Base-by-base conservation (phyloP, 164 flowering plant genomes). In the Tetracentron sinense region DNA sequence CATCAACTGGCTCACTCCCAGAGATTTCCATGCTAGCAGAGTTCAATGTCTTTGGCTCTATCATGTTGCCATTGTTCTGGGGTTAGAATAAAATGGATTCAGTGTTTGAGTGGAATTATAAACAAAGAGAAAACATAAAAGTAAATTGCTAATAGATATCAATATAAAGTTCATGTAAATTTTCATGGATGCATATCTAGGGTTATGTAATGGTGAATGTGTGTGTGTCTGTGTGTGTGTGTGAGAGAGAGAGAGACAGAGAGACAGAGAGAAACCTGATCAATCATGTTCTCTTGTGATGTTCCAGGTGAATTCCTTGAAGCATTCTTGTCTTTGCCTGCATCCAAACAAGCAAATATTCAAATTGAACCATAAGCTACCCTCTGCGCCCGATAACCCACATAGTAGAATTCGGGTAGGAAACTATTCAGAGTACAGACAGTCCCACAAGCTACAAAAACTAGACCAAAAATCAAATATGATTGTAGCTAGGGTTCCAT, bases 221-320 rank as follows among this genome's bases (percentile, higher is more conserved):
- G 21, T 2, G 11, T 31, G 46, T 56, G 46, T 31, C 4, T 17
- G 2, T 55, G 22, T 31, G 27, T 20, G 19, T 21, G 25, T 29
- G n/a, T 38, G 60, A 19, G 52, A 65, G 71, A 51, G 48, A 42
- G 61, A 54, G 56, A 54, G 65, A 59, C 56, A 54, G 62, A 47
- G 72, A 61, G 53, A 61, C 62, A 75, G 74, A 61, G 62, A 70
- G 63, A 56, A 60, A 77, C 77, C 77, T 79, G 75, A 62, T 69
- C 26, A 53, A 57, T 49, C 46, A 49, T 12, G 15, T 38, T 61
- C 46, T 52, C 31, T 23, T 63, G 73, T n/a, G 67, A 64, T 56
- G 11, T 56, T 63, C 55, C 60, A 38, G 56, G 30, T 26, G 55
- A 35, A 55, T 55, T 54, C 35, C 25, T 42, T 52, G 60, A 47